Base-by-base conservation (phyloP, 2,329 filamentous ascomycete species). In the Metarhizium rileyi region DNA sequence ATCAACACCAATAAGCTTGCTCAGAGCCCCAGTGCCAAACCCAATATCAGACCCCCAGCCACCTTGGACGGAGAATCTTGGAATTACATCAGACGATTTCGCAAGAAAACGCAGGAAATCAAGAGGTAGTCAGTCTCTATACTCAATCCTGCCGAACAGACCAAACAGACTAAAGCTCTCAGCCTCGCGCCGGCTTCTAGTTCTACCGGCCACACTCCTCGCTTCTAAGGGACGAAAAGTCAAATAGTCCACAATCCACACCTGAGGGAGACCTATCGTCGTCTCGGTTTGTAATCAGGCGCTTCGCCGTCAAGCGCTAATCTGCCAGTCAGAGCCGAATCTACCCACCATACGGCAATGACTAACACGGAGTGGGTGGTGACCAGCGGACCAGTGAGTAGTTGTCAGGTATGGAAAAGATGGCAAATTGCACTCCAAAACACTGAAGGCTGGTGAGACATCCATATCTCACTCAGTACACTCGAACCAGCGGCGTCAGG, bases 381-480 rank as follows among this genome's bases (percentile, higher is more conserved):
- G 23, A 14, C 30, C 30, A 33, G 10, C 30, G 5, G 16, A 27
- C 23, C 14, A 40, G 9, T 27, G 5, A 38, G 10, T 22, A 42
- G 26, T 47, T 27, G 28, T 33, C 38, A 42, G 36, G 41, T 53
- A 56, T 55, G 56, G 47, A 33, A 14, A 47, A 40, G 47, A 49
- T 53, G 53, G 46, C 54, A 59, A 55, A 58, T 62, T 55, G 54
- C 55, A 53, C 46, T 57, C 48, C 51, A 52, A 58, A 62, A 56
- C 55, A 54, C 53, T 54, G 40, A 47, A 52, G 48, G 26, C 43
- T 54, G 28, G 53, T 64, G 57, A 65, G 61, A 65, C 63, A 65
- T 9, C 36, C 23, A 46, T 53, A 57, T 57, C 55, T 54, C 55
- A 51, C 55, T 57, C 55, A 61, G 51, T 49, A 51, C 52, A 54